Conservation (phyloP, 139 green algal genomes). For the Micractinium sp. region DNA sequence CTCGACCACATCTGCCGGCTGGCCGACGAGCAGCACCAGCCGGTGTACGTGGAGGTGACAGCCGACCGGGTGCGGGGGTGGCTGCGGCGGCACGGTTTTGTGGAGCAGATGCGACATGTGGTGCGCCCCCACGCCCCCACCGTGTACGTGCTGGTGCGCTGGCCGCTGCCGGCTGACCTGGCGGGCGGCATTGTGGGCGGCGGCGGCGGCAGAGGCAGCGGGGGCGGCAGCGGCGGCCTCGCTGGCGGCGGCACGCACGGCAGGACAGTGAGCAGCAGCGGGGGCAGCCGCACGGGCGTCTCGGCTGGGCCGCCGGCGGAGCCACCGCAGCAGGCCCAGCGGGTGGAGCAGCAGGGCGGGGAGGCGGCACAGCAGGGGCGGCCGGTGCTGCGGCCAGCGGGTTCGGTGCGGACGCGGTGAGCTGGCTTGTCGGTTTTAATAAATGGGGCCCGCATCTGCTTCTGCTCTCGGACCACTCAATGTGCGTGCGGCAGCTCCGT, state of each 20-base stretch:
- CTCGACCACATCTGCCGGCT: conserved; percentile 19
- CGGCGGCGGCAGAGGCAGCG: neutral
- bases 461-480: no score
- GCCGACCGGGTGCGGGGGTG: neutral
- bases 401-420: neutral
- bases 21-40: conserved; percentile 8
- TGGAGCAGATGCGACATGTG: conserved; percentile 4
- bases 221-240: neutral
- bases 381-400: neutral
- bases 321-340: no score
- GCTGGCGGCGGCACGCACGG: neutral
- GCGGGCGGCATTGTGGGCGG: neutral
- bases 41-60: conserved; percentile 11
- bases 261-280: neutral
- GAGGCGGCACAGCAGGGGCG: neutral
- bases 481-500: no score
- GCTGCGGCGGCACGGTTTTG: conserved; percentile 7
- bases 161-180: neutral
- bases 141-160: conserved; percentile 11
- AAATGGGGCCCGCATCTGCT: no score
- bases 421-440: no score
- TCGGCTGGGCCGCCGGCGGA: no score
- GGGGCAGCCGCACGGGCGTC: neutral
- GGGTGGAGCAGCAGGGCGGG: neutral
- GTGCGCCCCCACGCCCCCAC: conserved; percentile 14